Evolutionary conservation across 2,329 filamentous ascomycete species (phyloP).

Genomic region (Aquanectria penicillioides): DNA sequence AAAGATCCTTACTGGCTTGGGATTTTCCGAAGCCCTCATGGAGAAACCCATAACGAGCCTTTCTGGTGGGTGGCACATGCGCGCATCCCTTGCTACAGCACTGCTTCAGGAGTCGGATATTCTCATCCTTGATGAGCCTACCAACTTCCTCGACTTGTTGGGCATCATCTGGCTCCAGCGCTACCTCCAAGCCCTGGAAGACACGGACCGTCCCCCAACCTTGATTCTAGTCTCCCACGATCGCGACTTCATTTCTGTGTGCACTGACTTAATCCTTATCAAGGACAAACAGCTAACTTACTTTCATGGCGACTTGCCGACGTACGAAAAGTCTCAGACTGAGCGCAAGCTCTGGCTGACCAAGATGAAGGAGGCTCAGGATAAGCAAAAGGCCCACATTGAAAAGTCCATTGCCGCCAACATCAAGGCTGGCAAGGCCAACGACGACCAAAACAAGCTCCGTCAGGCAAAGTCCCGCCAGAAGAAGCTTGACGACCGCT

Average conservation of each 20-base stretch:
- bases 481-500: constrained; percentile 85
- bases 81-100: constrained; percentile 70
- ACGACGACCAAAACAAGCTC: constrained; percentile 85
- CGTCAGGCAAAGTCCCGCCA: constrained; percentile 86
- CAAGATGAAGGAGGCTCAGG: constrained; percentile 84
- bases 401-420: constrained; percentile 81
- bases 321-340: constrained; percentile 74
- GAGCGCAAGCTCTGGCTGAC: constrained; percentile 75
- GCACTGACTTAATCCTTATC: constrained; percentile 81
- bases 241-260: constrained; percentile 79
- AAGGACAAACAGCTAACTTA: constrained; percentile 76
- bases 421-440: constrained; percentile 77
- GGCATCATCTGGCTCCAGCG: constrained; percentile 87
- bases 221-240: constrained; percentile 87
- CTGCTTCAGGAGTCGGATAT: constrained; percentile 80
- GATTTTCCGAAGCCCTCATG: constrained; percentile 73
- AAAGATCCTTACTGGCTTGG: constrained; percentile 73
- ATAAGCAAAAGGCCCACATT: constrained; percentile 83
- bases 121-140: constrained; percentile 86
- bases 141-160: constrained; percentile 85
- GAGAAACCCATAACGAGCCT: constrained; percentile 69
- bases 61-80: constrained; percentile 83
- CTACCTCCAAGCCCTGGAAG: constrained; percentile 69
- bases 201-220: constrained; percentile 66
- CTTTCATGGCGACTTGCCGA: constrained; percentile 78